Evolutionary conservation across 164 flowering plant species (phyloP).

Genomic region (Berberis thunbergii): DNA sequence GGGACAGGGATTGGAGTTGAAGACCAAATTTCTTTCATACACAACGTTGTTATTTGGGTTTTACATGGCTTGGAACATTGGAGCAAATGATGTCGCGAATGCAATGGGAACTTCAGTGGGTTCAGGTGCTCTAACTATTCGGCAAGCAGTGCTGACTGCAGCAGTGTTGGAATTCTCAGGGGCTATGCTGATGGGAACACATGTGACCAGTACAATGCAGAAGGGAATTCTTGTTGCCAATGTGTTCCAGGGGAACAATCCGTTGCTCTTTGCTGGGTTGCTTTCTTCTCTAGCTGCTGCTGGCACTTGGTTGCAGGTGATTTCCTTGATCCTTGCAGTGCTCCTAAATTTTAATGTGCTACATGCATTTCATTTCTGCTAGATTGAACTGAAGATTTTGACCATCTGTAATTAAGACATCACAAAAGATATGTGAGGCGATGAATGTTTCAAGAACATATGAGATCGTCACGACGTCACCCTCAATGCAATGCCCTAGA

Average conservation of each 20-base stretch:
- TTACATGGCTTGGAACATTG: conserved; percentile 99
- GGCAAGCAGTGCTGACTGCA: conserved; percentile 88
- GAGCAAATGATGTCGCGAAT: conserved; percentile 97
- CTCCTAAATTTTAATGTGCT: background rate
- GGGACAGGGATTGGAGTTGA: conserved; percentile 44
- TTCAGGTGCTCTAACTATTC: conserved; percentile 72
- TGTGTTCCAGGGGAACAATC: conserved; percentile 81
- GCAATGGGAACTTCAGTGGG: conserved; percentile 99
- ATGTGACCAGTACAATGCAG: conserved; percentile 97
- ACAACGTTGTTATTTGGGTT: conserved; percentile 75
- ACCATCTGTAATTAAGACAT: too few relatives aligned
- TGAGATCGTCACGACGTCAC: too few relatives aligned
- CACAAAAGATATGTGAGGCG: too few relatives aligned
- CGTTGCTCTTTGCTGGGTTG: conserved; percentile 83
- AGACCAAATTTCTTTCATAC: conserved; percentile 61
- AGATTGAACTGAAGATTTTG: too few relatives aligned
- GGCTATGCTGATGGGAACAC: conserved; percentile 85
- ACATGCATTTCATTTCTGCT: too few relatives aligned
- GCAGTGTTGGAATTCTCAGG: conserved; percentile 92
- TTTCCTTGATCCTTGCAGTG: background rate
- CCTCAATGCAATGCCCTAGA: too few relatives aligned
- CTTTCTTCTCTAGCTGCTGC: conserved; percentile 94
- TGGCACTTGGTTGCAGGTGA: conserved; percentile 97
- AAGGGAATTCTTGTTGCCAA: conserved; percentile 81
- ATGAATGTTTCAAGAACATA: too few relatives aligned